Evolutionary conservation across 139 green algal genomes (phyloP), one percentile per base, ranked within the genome.

Genomic region (Tetraselmis chui): DNA sequence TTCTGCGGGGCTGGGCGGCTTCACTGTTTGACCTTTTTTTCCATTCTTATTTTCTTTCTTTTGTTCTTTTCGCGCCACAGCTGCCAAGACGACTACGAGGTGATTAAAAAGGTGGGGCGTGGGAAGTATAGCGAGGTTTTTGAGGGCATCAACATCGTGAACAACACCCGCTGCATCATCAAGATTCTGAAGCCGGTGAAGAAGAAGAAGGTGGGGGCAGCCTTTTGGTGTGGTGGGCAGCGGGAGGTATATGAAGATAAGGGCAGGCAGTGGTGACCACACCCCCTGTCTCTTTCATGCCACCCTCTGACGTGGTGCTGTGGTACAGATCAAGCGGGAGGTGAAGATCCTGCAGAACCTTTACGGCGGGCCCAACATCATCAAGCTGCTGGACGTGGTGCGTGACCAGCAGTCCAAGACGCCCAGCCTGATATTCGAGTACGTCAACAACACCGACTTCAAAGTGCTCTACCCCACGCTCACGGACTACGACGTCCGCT

Each of bases 91-190:
- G 90, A 98, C 80, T 99, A 99, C 80, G 95, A 99, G 82, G 94
- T 99, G 5, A 89, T 98, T 58, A 85, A 93, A 1, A 98, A 98
- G 84, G 94, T 98, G 23, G 97, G 97, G 1, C 89, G 97, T 2
- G 97, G 97, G 32, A 99, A 99, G 89, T 99, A 99, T 89, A 96
- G 90, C 85, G 97, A 99, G 87, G 97, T 99, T 31, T 99, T 99
- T 87, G 97, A 99, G 89, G 96, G 96, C 30, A 82, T 97, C 24
- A 94, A 97, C 80, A 87, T 89, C 1, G 76, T 87, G 26, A 94
- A 86, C 59, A 89, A 89, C 76, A 82, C 95, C 28, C 90, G 89
- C 27, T 98, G 95, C 88, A 95, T 99, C 79, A 98, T 98, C 86
- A 99, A 99, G 83, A 98, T 99, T 67, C 88, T 99, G 2, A 99